phyloP scores from a whole-genome alignment of 2,329 filamentous ascomycete species.

The Ophiocordyceps camponoti-floridani region DNA sequence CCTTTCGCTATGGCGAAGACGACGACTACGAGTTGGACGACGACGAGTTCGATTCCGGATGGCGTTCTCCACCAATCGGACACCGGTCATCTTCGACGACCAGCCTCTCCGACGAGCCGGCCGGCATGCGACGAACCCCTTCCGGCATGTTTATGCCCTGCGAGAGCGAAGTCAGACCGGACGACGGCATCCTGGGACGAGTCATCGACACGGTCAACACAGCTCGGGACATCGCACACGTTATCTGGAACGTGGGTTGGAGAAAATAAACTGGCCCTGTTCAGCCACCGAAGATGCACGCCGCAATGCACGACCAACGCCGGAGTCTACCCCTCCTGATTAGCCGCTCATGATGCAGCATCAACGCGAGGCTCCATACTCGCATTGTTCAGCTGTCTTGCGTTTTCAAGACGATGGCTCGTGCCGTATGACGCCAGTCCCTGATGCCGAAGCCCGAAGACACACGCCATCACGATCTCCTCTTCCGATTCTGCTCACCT shows the following conservation, averaged over 20 bases:
- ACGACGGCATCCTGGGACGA: slow-evolving; percentile 53
- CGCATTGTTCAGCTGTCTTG: too few species aligned
- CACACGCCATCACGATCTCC: too few species aligned
- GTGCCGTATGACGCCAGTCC: too few species aligned
- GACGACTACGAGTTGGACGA: slow-evolving; percentile 31
- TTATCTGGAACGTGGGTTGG: slow-evolving; percentile 57
- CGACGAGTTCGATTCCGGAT: slow-evolving; percentile 7
- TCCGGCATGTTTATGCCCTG: slow-evolving; percentile 89
- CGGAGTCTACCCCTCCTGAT: too few species aligned
- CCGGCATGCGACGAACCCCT: slow-evolving; percentile 56
- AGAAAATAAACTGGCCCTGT: slow-evolving; percentile 16
- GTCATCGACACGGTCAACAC: slow-evolving; percentile 69
- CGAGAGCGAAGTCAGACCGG: slow-evolving; percentile 48
- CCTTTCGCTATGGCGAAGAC: slow-evolving; percentile 43
- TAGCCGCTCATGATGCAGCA: too few species aligned
- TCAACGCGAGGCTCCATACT: too few species aligned
- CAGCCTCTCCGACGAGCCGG: slow-evolving; percentile 31
- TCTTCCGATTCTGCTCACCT: too few species aligned
- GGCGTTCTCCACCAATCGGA: slow-evolving; percentile 5
- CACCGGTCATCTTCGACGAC: slow-evolving; percentile 28
- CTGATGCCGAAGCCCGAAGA: too few species aligned
- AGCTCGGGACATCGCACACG: slow-evolving; percentile 50
- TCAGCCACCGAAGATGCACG: too few species aligned
- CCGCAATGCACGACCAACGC: too few species aligned
- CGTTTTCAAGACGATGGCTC: too few species aligned